phyloP scores from a whole-genome alignment of 352 stramenopile species.

The Pythium rhizo-oryzae region DNA sequence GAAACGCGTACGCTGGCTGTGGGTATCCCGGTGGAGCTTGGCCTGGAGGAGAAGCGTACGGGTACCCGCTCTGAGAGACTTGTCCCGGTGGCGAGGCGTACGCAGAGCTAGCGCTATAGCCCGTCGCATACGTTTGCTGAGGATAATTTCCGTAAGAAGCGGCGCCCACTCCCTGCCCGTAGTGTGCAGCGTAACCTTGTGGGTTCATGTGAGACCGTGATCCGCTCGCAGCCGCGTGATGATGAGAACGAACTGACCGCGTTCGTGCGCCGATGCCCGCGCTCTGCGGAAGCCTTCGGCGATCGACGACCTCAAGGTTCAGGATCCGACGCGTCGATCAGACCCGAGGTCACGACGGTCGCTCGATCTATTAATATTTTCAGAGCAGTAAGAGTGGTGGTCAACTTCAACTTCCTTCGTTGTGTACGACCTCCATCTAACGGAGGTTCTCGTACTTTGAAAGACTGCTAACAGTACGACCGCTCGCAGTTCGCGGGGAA shows the following conservation, averaged over 20 bases:
- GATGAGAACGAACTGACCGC: too few species aligned
- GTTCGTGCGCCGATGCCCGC: too few species aligned
- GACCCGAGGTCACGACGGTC: too few species aligned
- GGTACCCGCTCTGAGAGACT: too few species aligned
- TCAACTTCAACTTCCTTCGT: not conserved
- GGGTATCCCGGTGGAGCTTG: slow-evolving; percentile 6
- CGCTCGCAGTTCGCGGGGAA: too few species aligned
- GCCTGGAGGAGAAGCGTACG: not conserved
- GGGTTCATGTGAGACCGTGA: too few species aligned
- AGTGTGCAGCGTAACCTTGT: not conserved
- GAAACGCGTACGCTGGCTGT: not conserved
- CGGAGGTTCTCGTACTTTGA: not conserved
- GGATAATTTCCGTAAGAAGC: not conserved
- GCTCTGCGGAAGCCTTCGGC: too few species aligned
- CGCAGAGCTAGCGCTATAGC: not conserved
- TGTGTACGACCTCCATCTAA: not conserved
- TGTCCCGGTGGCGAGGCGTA: not conserved
- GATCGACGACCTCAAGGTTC: too few species aligned
- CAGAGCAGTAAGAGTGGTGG: too few species aligned
- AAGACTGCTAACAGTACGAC: not conserved
- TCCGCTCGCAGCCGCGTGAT: too few species aligned
- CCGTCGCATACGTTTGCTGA: not conserved
- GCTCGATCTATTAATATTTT: too few species aligned
- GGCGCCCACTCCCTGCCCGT: not conserved
- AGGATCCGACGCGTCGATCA: too few species aligned